Percentiles rank a stretch among this genome's conserved stretches.
phyloP scores from a whole-genome alignment of 2,329 filamentous ascomycete species.

The Talaromyces sp. region DNA sequence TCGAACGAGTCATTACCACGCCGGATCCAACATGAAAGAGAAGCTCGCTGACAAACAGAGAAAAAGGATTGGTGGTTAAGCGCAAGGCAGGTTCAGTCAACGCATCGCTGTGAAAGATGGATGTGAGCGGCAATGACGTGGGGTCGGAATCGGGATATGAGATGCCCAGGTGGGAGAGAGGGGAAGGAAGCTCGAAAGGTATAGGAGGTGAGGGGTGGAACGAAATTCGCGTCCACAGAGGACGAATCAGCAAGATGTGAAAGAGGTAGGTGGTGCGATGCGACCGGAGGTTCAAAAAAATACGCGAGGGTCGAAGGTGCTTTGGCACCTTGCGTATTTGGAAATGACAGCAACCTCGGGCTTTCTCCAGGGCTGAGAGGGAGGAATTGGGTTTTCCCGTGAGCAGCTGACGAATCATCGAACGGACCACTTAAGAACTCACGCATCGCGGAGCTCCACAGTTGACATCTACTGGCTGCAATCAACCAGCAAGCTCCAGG shows the following conservation, averaged over 20 bases:
- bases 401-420: no score
- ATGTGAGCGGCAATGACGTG: neutral
- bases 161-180: neutral
- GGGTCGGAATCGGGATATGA: neutral
- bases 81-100: neutral
- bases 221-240: neutral
- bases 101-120: constrained; percentile 3
- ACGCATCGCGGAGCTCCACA: no score
- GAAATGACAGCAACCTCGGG: no score
- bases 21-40: neutral
- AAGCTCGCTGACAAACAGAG: neutral
- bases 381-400: no score
- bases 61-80: neutral
- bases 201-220: neutral
- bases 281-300: neutral
- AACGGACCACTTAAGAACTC: no score
- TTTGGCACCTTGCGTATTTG: no score
- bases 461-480: no score
- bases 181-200: neutral
- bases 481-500: no score
- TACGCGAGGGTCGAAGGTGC: no score
- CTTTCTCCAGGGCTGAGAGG: no score
- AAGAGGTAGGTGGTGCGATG: neutral
- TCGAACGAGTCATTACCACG: constrained; percentile 5
- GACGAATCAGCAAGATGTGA: neutral